A percentile compares a stretch with the other conserved stretches of the same genome.
Conservation (phyloP, 805 yeast species). For the Sugiyamaella floridensis region DNA sequence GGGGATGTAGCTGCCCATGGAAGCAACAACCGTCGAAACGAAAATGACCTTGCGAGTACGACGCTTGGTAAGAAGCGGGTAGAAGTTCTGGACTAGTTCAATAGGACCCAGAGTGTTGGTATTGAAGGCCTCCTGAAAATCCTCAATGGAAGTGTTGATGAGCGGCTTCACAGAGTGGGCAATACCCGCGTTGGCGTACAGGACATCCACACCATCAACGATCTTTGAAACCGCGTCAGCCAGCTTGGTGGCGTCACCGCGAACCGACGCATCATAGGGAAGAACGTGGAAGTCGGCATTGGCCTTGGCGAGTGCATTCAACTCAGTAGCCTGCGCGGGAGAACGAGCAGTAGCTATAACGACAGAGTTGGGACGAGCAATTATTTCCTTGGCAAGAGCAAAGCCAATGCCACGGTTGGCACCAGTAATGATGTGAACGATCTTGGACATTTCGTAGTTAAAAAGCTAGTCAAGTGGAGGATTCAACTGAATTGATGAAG, state of each 20-base stretch:
- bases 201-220: neutral
- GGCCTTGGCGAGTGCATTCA: conserved; percentile 9
- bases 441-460: conserved; percentile 15
- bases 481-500: no score
- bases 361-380: conserved; percentile 18
- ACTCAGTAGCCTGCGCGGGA: conserved; percentile 10
- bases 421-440: conserved; percentile 32
- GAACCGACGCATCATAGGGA: conserved; percentile 18
- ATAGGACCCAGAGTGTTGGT: neutral
- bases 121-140: neutral
- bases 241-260: neutral
- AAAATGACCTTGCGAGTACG: neutral
- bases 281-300: conserved; percentile 22
- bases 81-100: neutral
- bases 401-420: conserved; percentile 33
- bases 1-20: conserved; percentile 2
- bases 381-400: conserved; percentile 27
- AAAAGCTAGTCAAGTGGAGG: no score
- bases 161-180: neutral
- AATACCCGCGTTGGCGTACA: neutral
- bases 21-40: neutral
- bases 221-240: neutral
- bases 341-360: conserved; percentile 26
- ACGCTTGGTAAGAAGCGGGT: neutral
- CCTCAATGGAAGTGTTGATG: neutral